Evolutionary conservation across 805 yeast species (phyloP), one percentile per base, ranked within the genome.

Genomic region (Starmerella scarabaei): DNA sequence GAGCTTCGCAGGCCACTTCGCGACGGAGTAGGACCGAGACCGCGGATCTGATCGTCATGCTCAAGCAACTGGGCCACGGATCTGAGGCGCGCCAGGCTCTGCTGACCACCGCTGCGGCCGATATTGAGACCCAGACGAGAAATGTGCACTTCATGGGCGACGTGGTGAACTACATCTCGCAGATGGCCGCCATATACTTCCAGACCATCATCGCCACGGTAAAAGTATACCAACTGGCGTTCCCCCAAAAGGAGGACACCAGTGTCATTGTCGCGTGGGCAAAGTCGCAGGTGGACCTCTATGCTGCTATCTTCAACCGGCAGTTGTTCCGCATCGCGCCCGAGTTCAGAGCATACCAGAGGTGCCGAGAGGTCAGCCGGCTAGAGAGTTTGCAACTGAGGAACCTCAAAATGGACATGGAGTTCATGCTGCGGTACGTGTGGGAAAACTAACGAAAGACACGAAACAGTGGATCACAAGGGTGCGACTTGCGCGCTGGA

Each of bases 231-330:
- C 66, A 67, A 36, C 58, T 63, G 20, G 68, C 78, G 37, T 80
- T 72, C 59, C 66, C 62, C 12, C 53, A 53, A 39, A 14, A 60
- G 31, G 59, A 59, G 29, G 66, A 72, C 37, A 66, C 79, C 8
- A 71, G 79, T 49, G 66, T 67, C 23, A 63, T 84, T 15, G 77
- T 83, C n/a, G 74, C 76, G 45, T 84, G 94, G 94, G 71, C 79
- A 26, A 71, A 72, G 41, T 68, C 68, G 11, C 79, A 77, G 55
- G 71, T 81, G 24, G 70, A 72, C 30, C 64, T 65, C 35, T 78
- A 80, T 48, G 73, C 75, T 23, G 61, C 64, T 15, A 59, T 75
- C 5, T 70, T 85, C 49, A 72, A 74, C 35, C 72, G 80, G 41
- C 86, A 80, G 49, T 60, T 86, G 20, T 65, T 73, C 45, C 45